Evolutionary conservation across 1,284 basidiomycete species (phyloP), one percentile per base, ranked within the genome.

Genomic region (Marasmius sp.): DNA sequence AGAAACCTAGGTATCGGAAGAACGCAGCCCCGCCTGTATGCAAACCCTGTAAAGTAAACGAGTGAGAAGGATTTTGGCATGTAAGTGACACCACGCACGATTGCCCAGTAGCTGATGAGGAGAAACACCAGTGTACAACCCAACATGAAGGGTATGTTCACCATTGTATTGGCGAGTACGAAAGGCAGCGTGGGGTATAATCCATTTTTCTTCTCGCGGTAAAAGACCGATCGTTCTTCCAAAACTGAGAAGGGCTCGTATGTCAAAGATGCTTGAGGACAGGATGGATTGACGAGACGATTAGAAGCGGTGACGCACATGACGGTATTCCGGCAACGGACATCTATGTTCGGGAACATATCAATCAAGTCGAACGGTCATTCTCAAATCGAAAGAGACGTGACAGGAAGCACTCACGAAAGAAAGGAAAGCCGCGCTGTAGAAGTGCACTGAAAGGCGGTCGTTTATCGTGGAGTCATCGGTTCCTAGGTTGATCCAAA

Each of bases 361-460:
- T 20, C 27, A 49, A 49, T 6, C 3, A 12, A 27, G 27, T 52
- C 3, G 18, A 11, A 10, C 14, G 14, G 34, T 1, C 9, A 52
- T 11, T 52, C 41, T 27, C 27, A 49, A 50, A 18, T 14, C 48
- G 10, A 36, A 54, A 54, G 8, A 54, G 14, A 34, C 27, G 27
- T 27, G 34, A 38, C 38, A n/a, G 14, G 12, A 34, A 18, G 37
- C 16, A 70, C 79, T 65, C 68, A 82, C 80, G 70, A 88, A 88
- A 8, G 81, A 81, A 4, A 88, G 71, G 72, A 89, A 88, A 0
- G 86, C 86, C 39, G 86, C 84, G 45, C 79, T 79, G 70, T 79
- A 85, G 68, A 85, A 84, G 67, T 81, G 75, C 6, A 79, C 77
- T 11, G 77, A 78, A 6, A 80, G 68, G 27, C 78, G 69, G 64